Percentiles rank a stretch among this genome's conserved stretches.
These are phyloP conservation scores for Glutinoglossum americanum DNA, from an alignment of 495 filamentous ascomycete genomes.

Conservation along the genomic window DNA sequence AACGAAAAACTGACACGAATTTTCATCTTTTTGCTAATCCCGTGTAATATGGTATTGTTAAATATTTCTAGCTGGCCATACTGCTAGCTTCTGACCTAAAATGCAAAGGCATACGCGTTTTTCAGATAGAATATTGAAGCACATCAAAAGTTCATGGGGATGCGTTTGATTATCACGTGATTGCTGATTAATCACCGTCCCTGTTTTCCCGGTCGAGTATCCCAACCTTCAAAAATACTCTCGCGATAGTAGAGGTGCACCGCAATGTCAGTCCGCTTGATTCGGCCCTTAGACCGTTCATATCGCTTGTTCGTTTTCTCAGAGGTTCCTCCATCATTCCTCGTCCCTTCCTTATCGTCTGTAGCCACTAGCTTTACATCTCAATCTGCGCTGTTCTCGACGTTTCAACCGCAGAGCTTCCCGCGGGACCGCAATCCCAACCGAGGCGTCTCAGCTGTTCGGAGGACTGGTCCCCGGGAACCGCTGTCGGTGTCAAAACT, in stretches of 20 bases:
- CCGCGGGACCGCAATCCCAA: conserved; percentile 37
- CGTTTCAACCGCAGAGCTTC: conserved; percentile 11
- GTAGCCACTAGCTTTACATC: neutral
- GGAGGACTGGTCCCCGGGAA: conserved; percentile 51
- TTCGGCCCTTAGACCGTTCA: neutral
- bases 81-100: neutral
- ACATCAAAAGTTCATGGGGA: neutral
- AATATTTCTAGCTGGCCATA: neutral
- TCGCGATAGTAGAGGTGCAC: neutral
- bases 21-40: neutral
- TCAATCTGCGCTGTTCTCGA: conserved; percentile 14
- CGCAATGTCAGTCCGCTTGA: neutral
- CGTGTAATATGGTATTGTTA: neutral
- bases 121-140: neutral
- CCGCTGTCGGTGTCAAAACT: conserved; percentile 46
- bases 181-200: neutral
- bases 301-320: neutral
- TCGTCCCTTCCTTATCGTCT: conserved; percentile 2
- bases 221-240: neutral
- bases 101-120: neutral
- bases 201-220: too few species aligned
- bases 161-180: neutral
- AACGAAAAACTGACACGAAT: neutral
- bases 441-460: conserved; percentile 63
- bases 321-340: conserved; percentile 3